Evolutionary conservation across 176 grass and related monocot genomes (phyloP).

Genomic region (Cocos nucifera): DNA sequence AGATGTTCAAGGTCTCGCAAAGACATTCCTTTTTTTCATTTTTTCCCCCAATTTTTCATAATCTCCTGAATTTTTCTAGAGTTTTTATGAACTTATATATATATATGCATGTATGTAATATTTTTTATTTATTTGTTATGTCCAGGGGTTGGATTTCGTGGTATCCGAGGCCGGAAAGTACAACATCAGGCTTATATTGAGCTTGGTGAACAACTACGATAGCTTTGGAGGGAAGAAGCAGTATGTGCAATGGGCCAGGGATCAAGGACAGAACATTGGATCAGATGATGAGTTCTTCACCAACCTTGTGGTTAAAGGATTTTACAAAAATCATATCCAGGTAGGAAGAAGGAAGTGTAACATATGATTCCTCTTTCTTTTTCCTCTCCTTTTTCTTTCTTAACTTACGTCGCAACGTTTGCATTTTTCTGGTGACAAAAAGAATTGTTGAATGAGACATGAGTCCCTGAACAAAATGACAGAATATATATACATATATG

Average conservation of each 20-base stretch:
- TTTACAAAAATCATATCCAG: conserved; percentile 94
- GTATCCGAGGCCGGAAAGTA: conserved; percentile 63
- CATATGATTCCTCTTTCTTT: too few relatives aligned
- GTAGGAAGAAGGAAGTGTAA: conserved; percentile 15
- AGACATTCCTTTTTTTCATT: too few relatives aligned
- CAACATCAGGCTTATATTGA: conserved; percentile 66
- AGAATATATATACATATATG: too few relatives aligned
- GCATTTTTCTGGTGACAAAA: too few relatives aligned
- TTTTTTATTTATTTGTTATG: not conserved
- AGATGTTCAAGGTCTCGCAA: conserved; percentile 62
- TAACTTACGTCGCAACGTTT: too few relatives aligned
- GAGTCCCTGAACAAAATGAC: too few relatives aligned
- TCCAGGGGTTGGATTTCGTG: conserved; percentile 85
- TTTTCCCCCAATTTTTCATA: too few relatives aligned
- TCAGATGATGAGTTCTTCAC: conserved; percentile 92
- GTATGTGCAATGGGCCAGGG: conserved; percentile 86
- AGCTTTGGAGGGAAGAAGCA: conserved; percentile 86
- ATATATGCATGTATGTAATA: not conserved
- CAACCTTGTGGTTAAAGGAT: conserved; percentile 55
- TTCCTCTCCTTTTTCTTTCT: too few relatives aligned
- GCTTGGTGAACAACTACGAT: conserved; percentile 84
- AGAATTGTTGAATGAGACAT: too few relatives aligned
- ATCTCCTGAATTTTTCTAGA: conserved; percentile 4
- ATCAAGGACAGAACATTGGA: conserved; percentile 59
- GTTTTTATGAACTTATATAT: not conserved